Conservation (phyloP, 2,329 filamentous ascomycete species). For the Claviceps purpurea region DNA sequence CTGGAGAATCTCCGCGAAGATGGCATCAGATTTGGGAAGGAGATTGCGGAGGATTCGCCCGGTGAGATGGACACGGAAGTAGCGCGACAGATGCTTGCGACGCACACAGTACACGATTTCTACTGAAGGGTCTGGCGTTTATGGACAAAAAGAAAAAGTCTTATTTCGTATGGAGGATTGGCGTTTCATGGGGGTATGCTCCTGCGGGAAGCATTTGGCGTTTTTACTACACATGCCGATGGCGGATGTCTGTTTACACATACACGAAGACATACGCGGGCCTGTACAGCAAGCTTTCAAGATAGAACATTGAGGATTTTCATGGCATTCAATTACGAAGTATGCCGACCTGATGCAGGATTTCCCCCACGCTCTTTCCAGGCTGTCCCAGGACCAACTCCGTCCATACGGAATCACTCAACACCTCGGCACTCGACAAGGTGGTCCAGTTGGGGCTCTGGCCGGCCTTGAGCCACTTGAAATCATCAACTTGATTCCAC, state of each 20-base stretch:
- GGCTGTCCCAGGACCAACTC: constrained; percentile 51
- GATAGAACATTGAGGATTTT: not conserved
- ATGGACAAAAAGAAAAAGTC: not conserved
- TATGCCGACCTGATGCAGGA: constrained; percentile 41
- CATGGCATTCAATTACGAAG: constrained; percentile 1
- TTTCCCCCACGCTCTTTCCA: constrained; percentile 49
- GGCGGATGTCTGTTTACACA: not conserved
- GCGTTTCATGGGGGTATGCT: not conserved
- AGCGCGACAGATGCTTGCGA: constrained; percentile 9
- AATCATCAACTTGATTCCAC: constrained; percentile 90
- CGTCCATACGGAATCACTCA: constrained; percentile 55
- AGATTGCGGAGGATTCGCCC: constrained; percentile 16
- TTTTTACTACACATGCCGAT: not conserved
- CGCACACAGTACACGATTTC: not conserved
- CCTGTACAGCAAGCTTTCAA: not conserved
- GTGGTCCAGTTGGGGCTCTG: constrained; percentile 80
- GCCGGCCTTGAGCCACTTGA: constrained; percentile 86
- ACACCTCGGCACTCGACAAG: constrained; percentile 44
- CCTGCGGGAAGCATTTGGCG: not conserved
- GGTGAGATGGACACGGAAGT: constrained; percentile 24
- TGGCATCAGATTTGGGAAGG: constrained; percentile 20
- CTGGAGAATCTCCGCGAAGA: constrained; percentile 40
- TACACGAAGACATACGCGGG: not conserved
- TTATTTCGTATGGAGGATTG: not conserved
- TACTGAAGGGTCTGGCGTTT: not conserved